phyloP scores from a whole-genome alignment of 768 basidiomycete species.

The Botryobasidium botryosum region DNA sequence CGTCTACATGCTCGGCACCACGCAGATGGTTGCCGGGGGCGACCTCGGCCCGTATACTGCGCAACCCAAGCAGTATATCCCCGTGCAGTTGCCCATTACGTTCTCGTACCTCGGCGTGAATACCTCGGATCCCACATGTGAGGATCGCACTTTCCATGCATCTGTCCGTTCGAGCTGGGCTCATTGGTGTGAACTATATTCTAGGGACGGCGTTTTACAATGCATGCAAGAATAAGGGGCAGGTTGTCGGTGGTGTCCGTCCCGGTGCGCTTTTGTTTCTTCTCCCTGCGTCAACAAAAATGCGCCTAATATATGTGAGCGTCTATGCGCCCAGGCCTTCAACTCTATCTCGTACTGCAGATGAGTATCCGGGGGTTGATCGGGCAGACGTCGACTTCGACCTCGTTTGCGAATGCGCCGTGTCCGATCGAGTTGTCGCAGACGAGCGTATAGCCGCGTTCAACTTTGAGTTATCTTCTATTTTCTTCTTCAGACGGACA shows the following conservation, averaged over 20 bases:
- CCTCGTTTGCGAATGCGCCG: slow-evolving; percentile 38
- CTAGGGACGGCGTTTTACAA: slow-evolving; percentile 62
- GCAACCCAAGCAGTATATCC: slow-evolving; percentile 47
- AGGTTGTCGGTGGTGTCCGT: slow-evolving; percentile 33
- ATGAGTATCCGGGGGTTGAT: slow-evolving; percentile 57
- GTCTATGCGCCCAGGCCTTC: slow-evolving; percentile 26
- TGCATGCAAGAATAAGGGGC: slow-evolving; percentile 46
- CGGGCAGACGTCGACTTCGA: slow-evolving; percentile 33
- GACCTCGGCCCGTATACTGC: slow-evolving; percentile 31
- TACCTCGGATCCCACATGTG: slow-evolving; percentile 69
- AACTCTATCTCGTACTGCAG: slow-evolving; percentile 45
- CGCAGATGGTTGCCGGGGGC: slow-evolving; percentile 49
- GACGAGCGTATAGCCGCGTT: background rate
- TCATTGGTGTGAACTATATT: slow-evolving; percentile 2
- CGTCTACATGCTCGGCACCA: slow-evolving; percentile 53
- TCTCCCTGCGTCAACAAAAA: slow-evolving; percentile 6
- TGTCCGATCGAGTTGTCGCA: slow-evolving; percentile 52
- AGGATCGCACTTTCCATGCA: slow-evolving; percentile 13
- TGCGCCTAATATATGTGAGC: slow-evolving; percentile 8
- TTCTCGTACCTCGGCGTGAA: slow-evolving; percentile 74
- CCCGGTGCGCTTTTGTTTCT: slow-evolving; percentile 33
- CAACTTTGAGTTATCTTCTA: background rate
- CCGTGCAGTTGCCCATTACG: slow-evolving; percentile 57
- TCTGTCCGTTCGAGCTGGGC: slow-evolving; percentile 5
- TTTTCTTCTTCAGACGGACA: background rate